phyloP scores from a whole-genome alignment of 176 grass and related monocot genomes.

The Miscanthus lutarioriparius region DNA sequence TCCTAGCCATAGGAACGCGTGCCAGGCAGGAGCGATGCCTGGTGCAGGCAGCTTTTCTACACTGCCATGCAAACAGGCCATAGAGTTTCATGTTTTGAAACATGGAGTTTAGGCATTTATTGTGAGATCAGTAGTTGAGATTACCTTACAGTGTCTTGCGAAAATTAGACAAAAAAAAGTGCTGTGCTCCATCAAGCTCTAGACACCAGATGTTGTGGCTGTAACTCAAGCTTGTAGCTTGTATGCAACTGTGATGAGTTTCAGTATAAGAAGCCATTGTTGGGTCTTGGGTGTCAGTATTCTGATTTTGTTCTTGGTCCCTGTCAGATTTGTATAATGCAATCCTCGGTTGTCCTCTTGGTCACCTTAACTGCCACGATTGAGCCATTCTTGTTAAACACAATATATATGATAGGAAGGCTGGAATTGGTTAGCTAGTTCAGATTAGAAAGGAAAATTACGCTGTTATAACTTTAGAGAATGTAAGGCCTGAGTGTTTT shows the following conservation, averaged over 20 bases:
- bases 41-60: not conserved
- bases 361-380: not conserved
- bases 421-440: not conserved
- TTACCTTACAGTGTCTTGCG: not conserved
- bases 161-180: not conserved
- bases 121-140: not conserved
- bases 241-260: not conserved
- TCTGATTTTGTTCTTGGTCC: not conserved
- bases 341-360: not conserved
- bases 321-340: not conserved
- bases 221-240: not conserved
- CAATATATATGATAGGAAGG: too few relatives aligned
- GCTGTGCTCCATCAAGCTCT: not conserved
- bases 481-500: not conserved
- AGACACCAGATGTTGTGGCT: not conserved
- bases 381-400: not conserved
- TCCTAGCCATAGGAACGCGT: too few relatives aligned
- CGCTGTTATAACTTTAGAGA: not conserved
- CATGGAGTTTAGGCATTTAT: too few relatives aligned
- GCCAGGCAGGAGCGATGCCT: not conserved
- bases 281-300: not conserved
- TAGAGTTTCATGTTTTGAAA: too few relatives aligned
- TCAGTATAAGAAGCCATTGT: not conserved
- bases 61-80: not conserved
- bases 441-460: not conserved